phyloP scores from a whole-genome alignment of 208 protist species.

The Trypanosomatidae sp. region DNA sequence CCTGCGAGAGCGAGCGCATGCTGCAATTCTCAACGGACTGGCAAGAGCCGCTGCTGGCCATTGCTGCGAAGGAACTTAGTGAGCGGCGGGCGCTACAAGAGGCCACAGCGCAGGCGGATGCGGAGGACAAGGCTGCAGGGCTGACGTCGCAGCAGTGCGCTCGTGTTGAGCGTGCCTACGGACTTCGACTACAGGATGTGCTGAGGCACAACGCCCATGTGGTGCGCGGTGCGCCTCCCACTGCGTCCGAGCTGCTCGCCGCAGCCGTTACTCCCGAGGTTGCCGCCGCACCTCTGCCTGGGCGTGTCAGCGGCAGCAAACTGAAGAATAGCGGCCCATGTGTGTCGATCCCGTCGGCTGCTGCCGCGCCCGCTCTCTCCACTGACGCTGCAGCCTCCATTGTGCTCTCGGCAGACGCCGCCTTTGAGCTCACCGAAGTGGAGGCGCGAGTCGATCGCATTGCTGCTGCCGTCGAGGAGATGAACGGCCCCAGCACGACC shows the following conservation, averaged over 20 bases:
- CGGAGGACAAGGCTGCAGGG: slow-evolving; percentile 42
- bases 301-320: background rate
- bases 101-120: slow-evolving; percentile 22
- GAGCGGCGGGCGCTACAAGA: slow-evolving; percentile 22
- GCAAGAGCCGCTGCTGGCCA: slow-evolving; percentile 24
- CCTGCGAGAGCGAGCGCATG: slow-evolving; percentile 24
- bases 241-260: background rate
- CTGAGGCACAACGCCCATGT: slow-evolving; percentile 32
- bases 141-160: slow-evolving; percentile 47
- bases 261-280: background rate
- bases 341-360: background rate
- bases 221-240: background rate
- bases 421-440: slow-evolving; percentile 59
- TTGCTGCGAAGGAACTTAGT: slow-evolving; percentile 25
- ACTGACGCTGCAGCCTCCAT: slow-evolving; percentile 22
- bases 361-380: slow-evolving; percentile 6
- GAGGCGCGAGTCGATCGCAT: slow-evolving; percentile 51
- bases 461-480: slow-evolving; percentile 28
- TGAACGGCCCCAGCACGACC: background rate
- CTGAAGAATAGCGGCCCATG: slow-evolving; percentile 1
- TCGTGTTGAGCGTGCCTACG: slow-evolving; percentile 56
- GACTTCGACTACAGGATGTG: slow-evolving; percentile 41
- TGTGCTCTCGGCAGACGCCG: slow-evolving; percentile 24
- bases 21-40: slow-evolving; percentile 27
- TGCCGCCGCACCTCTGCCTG: background rate